A percentile compares a stretch with the other conserved stretches of the same genome.
These are phyloP conservation scores for Bryoglossum gracile DNA, from an alignment of 495 filamentous ascomycete species.

Conservation along the genomic window DNA sequence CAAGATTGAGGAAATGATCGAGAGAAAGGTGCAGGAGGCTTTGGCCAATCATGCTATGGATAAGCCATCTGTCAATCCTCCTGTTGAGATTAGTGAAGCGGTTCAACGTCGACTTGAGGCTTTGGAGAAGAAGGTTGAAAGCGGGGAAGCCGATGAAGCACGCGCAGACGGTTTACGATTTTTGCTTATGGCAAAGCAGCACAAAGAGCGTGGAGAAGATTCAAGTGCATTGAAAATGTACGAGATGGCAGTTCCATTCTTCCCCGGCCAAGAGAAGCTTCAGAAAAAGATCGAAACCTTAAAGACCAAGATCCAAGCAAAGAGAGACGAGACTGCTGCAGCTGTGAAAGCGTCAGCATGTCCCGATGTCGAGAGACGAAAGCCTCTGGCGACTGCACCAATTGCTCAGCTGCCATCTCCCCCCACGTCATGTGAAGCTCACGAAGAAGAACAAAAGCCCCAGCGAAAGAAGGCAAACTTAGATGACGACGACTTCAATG, in stretches of 20 bases:
- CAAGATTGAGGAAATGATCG: slow-evolving; percentile 85
- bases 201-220: slow-evolving; percentile 75
- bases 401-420: slow-evolving; percentile 15
- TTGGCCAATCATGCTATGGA: slow-evolving; percentile 61
- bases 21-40: slow-evolving; percentile 83
- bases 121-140: slow-evolving; percentile 71
- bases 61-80: slow-evolving; percentile 38
- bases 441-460: background rate
- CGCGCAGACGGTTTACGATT: slow-evolving; percentile 76
- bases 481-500: slow-evolving; percentile 28
- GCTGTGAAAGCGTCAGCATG: background rate
- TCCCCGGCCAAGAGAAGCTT: slow-evolving; percentile 81
- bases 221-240: slow-evolving; percentile 77
- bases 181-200: slow-evolving; percentile 85
- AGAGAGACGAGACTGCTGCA: slow-evolving; percentile 27
- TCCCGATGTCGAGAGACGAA: slow-evolving; percentile 9
- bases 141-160: slow-evolving; percentile 55
- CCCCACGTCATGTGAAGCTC: slow-evolving; percentile 10
- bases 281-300: slow-evolving; percentile 66
- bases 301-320: slow-evolving; percentile 49
- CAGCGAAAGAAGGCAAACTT: slow-evolving; percentile 5
- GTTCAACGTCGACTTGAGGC: slow-evolving; percentile 74
- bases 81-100: slow-evolving; percentile 61
- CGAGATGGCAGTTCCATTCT: slow-evolving; percentile 72
- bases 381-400: slow-evolving; percentile 9